phyloP scores from a whole-genome alignment of 495 filamentous ascomycete species.

The Evernia prunastri region DNA sequence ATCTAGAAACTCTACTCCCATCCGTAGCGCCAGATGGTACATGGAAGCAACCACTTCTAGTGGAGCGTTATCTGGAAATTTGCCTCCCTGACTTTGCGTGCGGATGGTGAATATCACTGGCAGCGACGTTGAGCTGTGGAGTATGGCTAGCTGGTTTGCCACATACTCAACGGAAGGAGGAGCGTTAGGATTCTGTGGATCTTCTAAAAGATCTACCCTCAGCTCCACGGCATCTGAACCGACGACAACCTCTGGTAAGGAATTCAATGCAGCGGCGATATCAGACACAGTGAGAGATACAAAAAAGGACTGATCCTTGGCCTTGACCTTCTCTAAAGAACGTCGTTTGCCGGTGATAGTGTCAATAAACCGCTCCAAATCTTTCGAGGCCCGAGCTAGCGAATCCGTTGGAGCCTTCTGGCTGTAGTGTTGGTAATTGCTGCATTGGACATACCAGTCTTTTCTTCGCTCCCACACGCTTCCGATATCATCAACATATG shows the following conservation, averaged over 20 bases:
- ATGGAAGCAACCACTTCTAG: slow-evolving; percentile 60
- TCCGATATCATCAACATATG: slow-evolving; percentile 90
- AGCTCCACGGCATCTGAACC: slow-evolving; percentile 92
- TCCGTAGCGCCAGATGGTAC: slow-evolving; percentile 69
- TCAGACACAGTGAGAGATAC: slow-evolving; percentile 81
- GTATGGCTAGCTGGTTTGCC: slow-evolving; percentile 69
- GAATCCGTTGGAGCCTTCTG: slow-evolving; percentile 47
- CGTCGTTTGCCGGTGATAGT: slow-evolving; percentile 62
- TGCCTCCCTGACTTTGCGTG: slow-evolving; percentile 78
- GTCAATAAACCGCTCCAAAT: slow-evolving; percentile 72
- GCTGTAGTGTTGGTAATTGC: slow-evolving; percentile 90
- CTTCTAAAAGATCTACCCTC: slow-evolving; percentile 83
- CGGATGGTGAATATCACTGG: slow-evolving; percentile 93
- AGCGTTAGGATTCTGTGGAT: slow-evolving; percentile 52
- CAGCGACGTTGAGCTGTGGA: slow-evolving; percentile 66
- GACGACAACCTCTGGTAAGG: slow-evolving; percentile 65
- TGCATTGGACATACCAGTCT: slow-evolving; percentile 88
- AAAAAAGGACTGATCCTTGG: slow-evolving; percentile 81
- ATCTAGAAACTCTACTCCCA: slow-evolving; percentile 88
- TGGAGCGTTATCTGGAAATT: slow-evolving; percentile 70
- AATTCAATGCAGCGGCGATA: slow-evolving; percentile 53
- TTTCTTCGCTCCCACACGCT: slow-evolving; percentile 87
- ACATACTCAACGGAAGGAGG: slow-evolving; percentile 68
- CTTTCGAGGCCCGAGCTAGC: slow-evolving; percentile 58
- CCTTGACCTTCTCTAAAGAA: slow-evolving; percentile 58